Base-by-base conservation (phyloP, 176 grass and related monocot genomes). In the Bothriochloa decipiens region DNA sequence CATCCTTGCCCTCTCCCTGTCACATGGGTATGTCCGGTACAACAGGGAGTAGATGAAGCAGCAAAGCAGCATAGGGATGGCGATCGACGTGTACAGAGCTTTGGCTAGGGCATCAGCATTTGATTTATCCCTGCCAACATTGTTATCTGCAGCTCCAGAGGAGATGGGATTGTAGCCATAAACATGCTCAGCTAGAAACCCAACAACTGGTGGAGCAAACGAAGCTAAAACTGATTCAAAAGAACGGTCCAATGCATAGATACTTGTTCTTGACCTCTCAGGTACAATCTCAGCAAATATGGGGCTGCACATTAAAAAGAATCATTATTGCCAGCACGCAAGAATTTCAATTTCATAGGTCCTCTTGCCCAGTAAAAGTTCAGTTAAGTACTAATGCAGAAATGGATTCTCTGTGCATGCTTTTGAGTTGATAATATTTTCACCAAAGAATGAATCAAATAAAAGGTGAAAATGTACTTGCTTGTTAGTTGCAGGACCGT, bases 231-330 rank as follows among this genome's bases (percentile, higher is more conserved):
- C 78, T 0, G 96, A 92, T 83, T 98, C 91, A 20, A 90, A 94
- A n/a, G 96, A 98, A 71, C 85, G 83, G 78, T 95, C 93, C 77
- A 98, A 39, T 6, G 93, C 96, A 10, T 98, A 98, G 49, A 95
- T 93, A 32, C 91, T 94, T 77, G 96, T 88, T 65, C 93, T 88
- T 82, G 96, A 95, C 85, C 87, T 93, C 83, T 92, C 91, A 53
- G 93, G 93, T 72, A 98, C 96, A 17, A 95, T 98, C 82, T 95
- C 96, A 8, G 93, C 96, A 76, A 98, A 98, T 58, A 98, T 98
- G 14, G 93, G 96, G 65, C 96, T 98, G 84, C 81, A 87, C 29
- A 80, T 52, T 37, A 88, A 61, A 82, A 78, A 23, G 25, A 46
- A 61, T 23, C 35, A 68, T 77, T 76, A 83, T 50, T 39, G 11